Evolutionary conservation across 768 basidiomycete species (phyloP).

Genomic region (Mycena metata): DNA sequence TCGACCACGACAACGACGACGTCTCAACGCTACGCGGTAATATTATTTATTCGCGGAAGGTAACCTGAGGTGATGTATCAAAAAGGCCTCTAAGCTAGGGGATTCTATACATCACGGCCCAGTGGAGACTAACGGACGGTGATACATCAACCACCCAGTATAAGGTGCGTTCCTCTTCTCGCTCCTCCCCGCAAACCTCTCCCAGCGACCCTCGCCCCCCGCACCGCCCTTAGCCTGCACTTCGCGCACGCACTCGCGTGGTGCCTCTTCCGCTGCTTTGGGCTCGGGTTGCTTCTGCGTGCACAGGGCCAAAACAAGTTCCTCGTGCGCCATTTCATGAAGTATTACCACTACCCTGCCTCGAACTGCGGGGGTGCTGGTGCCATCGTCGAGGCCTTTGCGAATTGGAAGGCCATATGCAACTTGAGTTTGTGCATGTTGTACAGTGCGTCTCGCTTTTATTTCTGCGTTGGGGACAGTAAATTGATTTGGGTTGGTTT

Average conservation of each 20-base stretch:
- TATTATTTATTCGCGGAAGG: no score
- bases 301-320: conserved; percentile 91
- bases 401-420: conserved; percentile 94
- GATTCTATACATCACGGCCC: no score
- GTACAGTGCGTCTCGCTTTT: conserved; percentile 68
- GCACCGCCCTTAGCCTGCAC: conserved; percentile 71
- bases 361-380: conserved; percentile 72
- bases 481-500: conserved; percentile 10
- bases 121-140: no score
- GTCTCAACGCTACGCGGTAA: no score
- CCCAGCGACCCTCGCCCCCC: conserved; percentile 64
- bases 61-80: no score
- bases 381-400: conserved; percentile 93
- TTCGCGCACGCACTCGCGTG: conserved; percentile 88
- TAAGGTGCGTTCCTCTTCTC: conserved; percentile 58
- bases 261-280: conserved; percentile 90
- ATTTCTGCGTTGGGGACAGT: conserved; percentile 13
- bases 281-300: conserved; percentile 84
- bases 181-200: conserved; percentile 66
- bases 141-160: no score
- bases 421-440: conserved; percentile 96
- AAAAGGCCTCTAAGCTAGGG: no score
- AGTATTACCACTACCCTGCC: conserved; percentile 91
- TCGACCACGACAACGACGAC: no score
- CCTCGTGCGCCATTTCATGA: conserved; percentile 93